Percentiles rank a stretch among this genome's conserved stretches.
These are phyloP conservation scores for Lentinus polychrous DNA, from an alignment of 1,284 basidiomycete genomes.

Conservation along the genomic window DNA sequence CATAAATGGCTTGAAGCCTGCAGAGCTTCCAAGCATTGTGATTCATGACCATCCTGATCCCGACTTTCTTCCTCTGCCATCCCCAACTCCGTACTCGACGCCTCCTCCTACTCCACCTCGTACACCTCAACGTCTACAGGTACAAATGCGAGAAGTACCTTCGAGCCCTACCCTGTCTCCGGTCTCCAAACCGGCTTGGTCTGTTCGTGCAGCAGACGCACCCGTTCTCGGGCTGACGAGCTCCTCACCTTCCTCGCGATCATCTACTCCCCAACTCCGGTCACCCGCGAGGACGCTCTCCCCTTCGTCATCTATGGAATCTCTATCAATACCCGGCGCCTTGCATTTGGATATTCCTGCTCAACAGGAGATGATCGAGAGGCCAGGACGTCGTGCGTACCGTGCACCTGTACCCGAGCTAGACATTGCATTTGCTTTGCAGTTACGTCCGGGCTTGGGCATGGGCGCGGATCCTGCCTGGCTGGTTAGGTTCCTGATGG, in stretches of 20 bases:
- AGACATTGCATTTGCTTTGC: slow-evolving; percentile 70
- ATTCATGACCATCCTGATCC: slow-evolving; percentile 21
- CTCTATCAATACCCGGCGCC: slow-evolving; percentile 19
- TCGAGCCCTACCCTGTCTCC: slow-evolving; percentile 15
- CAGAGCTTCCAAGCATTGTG: slow-evolving; percentile 13
- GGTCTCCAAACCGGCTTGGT: slow-evolving; percentile 32
- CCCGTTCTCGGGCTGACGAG: slow-evolving; percentile 20
- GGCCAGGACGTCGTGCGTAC: slow-evolving; percentile 21
- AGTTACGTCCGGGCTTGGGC: slow-evolving; percentile 60
- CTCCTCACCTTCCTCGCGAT: slow-evolving; percentile 6
- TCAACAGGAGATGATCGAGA: slow-evolving; percentile 11
- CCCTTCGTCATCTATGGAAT: slow-evolving; percentile 12
- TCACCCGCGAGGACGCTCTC: slow-evolving; percentile 11
- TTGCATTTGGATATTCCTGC: slow-evolving; percentile 6
- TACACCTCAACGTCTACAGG: slow-evolving; percentile 18
- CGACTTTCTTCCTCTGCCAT: slow-evolving; percentile 26
- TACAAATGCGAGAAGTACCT: slow-evolving; percentile 28
- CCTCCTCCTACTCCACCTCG: slow-evolving; percentile 19
- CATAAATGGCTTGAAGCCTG: slow-evolving; percentile 13
- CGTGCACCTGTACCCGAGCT: slow-evolving; percentile 37
- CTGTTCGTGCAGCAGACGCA: slow-evolving; percentile 30
- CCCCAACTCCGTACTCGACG: slow-evolving; percentile 18
- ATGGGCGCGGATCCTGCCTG: slow-evolving; percentile 66
- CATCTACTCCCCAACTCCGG: slow-evolving; percentile 8
- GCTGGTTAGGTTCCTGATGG: slow-evolving; percentile 72